Percentiles rank a stretch among this genome's conserved stretches.
phyloP scores from a whole-genome alignment of 2,329 filamentous ascomycete species.

The Macroventuria anomochaeta region DNA sequence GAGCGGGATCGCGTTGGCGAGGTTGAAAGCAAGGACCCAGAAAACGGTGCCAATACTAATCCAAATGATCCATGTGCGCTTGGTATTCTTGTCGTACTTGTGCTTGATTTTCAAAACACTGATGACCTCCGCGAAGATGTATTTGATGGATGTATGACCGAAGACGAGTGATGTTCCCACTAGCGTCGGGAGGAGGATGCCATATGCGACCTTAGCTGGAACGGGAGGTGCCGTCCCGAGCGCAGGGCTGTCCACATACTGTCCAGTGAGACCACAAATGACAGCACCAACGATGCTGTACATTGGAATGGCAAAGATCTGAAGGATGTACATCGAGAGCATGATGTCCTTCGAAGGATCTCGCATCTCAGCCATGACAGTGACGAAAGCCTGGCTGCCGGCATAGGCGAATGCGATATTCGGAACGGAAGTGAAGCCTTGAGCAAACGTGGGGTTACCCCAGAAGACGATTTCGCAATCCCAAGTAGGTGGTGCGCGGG shows the following conservation, averaged over 20 bases:
- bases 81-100: conserved; percentile 30
- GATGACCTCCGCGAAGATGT: conserved; percentile 66
- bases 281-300: too few species aligned
- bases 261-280: too few species aligned
- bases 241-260: too few species aligned
- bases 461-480: conserved; percentile 4
- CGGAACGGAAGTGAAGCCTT: conserved; percentile 19
- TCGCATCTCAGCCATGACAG: conserved; percentile 68
- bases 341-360: too few species aligned
- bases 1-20: conserved; percentile 70
- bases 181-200: conserved; percentile 71
- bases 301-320: neutral
- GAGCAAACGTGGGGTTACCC: conserved; percentile 16
- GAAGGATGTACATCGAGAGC: too few species aligned
- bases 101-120: conserved; percentile 22
- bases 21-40: conserved; percentile 70
- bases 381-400: conserved; percentile 64
- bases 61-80: conserved; percentile 42
- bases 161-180: conserved; percentile 73
- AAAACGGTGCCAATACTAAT: conserved; percentile 43
- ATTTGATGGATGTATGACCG: conserved; percentile 68
- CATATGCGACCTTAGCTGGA: too few species aligned
- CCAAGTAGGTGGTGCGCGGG: conserved; percentile 24
- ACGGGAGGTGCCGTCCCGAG: too few species aligned
- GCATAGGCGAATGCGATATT: conserved; percentile 69